Percentiles rank a stretch among this genome's conserved stretches.
phyloP scores from a whole-genome alignment of 1,284 basidiomycete species.

The Melampsora medusae region DNA sequence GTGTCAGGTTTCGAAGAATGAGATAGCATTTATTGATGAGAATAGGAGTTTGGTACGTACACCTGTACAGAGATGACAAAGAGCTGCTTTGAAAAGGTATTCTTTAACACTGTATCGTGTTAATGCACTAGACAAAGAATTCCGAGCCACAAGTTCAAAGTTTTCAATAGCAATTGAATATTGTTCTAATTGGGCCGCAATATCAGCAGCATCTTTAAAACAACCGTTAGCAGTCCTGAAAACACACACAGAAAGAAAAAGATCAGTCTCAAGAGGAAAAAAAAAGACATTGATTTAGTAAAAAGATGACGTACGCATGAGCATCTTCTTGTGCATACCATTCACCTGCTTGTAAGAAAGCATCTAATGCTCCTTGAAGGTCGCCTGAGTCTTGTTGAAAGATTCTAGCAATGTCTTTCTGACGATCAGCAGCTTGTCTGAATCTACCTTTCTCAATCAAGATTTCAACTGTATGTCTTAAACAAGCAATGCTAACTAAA shows the following conservation, averaged over 20 bases:
- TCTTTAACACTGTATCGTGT: conserved; percentile 99
- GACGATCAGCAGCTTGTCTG: conserved; percentile 93
- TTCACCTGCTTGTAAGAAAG: conserved; percentile 87
- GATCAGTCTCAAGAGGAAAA: conserved; percentile 7
- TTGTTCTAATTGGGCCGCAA: conserved; percentile 83
- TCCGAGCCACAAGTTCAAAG: conserved; percentile 85
- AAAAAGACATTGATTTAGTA: conserved; percentile 29
- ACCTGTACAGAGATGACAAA: conserved; percentile 85
- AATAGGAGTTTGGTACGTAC: conserved; percentile 60
- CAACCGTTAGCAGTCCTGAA: conserved; percentile 87
- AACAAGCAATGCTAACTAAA: conserved; percentile 83
- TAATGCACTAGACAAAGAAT: conserved; percentile 75
- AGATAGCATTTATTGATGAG: too few relatives aligned
- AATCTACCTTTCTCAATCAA: conserved; percentile 84
- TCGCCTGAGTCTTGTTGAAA: conserved; percentile 73
- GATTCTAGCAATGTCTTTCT: conserved; percentile 93
- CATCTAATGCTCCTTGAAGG: conserved; percentile 77
- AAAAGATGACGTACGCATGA: conserved; percentile 68
- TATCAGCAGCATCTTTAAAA: conserved; percentile 91
- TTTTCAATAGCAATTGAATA: conserved; percentile 80
- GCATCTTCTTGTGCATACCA: conserved; percentile 98
- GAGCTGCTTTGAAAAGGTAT: conserved; percentile 82
- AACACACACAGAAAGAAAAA: conserved; percentile 44
- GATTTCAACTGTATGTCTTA: conserved; percentile 78
- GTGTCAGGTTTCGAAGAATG: too few relatives aligned